These are phyloP conservation scores for Tolypocladium tropicale DNA, from an alignment of 2,329 filamentous ascomycete genomes.

Conservation along the genomic window DNA sequence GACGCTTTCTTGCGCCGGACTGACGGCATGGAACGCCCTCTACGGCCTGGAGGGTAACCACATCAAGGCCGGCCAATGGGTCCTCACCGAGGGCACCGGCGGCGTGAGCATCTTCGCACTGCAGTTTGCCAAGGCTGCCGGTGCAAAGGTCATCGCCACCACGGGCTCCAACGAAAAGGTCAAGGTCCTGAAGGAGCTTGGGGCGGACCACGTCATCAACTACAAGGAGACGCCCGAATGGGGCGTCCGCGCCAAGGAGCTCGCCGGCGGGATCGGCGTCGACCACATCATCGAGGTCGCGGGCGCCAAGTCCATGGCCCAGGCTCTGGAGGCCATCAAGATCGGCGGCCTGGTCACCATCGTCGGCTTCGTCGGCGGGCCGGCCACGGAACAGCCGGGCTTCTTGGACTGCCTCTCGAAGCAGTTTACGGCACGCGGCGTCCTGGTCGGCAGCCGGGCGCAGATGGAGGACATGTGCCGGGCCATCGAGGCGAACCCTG, in stretches of 20 bases:
- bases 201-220: conserved; percentile 40
- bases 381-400: conserved; percentile 14
- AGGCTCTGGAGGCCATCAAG: conserved; percentile 34
- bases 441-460: conserved; percentile 33
- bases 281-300: conserved; percentile 39
- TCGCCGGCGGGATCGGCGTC: conserved; percentile 33
- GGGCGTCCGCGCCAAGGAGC: conserved; percentile 31
- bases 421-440: conserved; percentile 31
- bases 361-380: conserved; percentile 25
- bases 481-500: conserved; percentile 35
- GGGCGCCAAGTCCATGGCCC: conserved; percentile 30
- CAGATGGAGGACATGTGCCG: conserved; percentile 43
- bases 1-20: conserved; percentile 48
- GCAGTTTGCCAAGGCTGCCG: conserved; percentile 43
- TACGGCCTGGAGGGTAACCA: conserved; percentile 39
- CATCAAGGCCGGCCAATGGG: conserved; percentile 43
- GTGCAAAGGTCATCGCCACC: conserved; percentile 38
- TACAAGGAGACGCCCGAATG: conserved; percentile 35
- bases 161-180: conserved; percentile 35
- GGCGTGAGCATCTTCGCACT: conserved; percentile 58
- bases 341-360: conserved; percentile 34
- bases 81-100: conserved; percentile 62
- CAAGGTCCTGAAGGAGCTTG: conserved; percentile 31
- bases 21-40: conserved; percentile 58
- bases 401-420: conserved; percentile 22